Percentiles rank a stretch among this genome's conserved stretches.
Conservation (phyloP, 2,329 filamentous ascomycete species). For the Trichophyton rubrum region DNA sequence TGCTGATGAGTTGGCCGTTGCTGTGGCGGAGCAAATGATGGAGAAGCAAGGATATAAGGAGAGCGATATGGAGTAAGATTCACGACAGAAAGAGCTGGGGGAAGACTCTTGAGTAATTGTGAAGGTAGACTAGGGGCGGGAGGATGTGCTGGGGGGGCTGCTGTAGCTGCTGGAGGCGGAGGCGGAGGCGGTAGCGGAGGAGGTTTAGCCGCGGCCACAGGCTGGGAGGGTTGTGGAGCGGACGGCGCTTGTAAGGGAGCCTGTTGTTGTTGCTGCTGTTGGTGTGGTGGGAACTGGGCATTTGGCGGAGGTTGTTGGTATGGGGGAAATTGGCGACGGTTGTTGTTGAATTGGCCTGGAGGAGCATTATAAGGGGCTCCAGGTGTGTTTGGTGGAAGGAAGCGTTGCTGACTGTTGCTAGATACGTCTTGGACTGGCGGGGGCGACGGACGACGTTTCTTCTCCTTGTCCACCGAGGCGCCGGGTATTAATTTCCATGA, state of each 20-base stretch:
- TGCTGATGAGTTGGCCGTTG: conserved; percentile 10
- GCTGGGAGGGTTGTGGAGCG: neutral
- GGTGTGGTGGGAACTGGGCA: conserved; percentile 9
- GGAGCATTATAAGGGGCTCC: conserved; percentile 22
- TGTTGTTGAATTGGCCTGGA: conserved; percentile 16
- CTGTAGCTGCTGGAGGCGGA: neutral
- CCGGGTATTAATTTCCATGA: conserved; percentile 50
- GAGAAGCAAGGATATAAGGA: conserved; percentile 29
- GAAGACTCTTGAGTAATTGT: conserved; percentile 29
- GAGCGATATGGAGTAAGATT: conserved; percentile 29
- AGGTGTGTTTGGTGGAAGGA: conserved; percentile 27
- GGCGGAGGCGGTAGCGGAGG: conserved; percentile 7
- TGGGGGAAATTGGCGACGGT: conserved; percentile 14
- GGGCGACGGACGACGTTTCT: conserved; percentile 38
- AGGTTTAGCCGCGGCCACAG: conserved; percentile 4
- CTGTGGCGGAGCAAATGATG: conserved; percentile 17
- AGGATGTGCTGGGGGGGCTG: neutral
- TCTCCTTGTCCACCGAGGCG: conserved; percentile 48
- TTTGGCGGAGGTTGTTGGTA: conserved; percentile 13
- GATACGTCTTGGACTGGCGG: conserved; percentile 24
- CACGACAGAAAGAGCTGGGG: conserved; percentile 27
- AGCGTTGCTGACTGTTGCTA: conserved; percentile 25
- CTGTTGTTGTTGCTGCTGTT: conserved; percentile 16
- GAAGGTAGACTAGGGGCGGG: conserved; percentile 19
- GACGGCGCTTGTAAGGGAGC: neutral